Conservation (phyloP, 1,284 basidiomycete genomes). For the Xerocomus nothofagi region DNA sequence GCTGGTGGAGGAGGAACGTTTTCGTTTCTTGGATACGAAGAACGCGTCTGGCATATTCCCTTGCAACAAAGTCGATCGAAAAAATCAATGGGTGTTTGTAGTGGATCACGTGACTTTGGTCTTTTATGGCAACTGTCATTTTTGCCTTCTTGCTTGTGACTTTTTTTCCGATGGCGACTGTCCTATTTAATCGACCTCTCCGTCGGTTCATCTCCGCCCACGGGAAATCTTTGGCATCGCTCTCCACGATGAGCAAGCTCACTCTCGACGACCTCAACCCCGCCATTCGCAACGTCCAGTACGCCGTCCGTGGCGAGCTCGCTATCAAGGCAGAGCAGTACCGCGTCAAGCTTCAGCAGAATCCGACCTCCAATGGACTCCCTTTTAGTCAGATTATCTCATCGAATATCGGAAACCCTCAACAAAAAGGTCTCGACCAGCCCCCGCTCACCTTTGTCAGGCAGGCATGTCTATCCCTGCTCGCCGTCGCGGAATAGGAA, state of each 20-base stretch:
- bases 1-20: constrained; percentile 44
- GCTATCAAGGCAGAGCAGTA: constrained; percentile 92
- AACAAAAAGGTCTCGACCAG: constrained; percentile 94
- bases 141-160: too few relatives aligned
- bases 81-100: constrained; percentile 29
- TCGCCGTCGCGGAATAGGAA: neutral
- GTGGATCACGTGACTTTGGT: constrained; percentile 13
- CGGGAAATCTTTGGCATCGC: constrained; percentile 4
- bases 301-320: constrained; percentile 96
- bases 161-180: too few relatives aligned
- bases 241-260: constrained; percentile 53
- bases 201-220: constrained; percentile 1
- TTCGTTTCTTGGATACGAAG: constrained; percentile 73
- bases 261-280: constrained; percentile 76
- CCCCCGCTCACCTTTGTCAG: constrained; percentile 90
- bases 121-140: constrained; percentile 19
- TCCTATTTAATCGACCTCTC: constrained; percentile 5
- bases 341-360: constrained; percentile 63
- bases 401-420: constrained; percentile 98
- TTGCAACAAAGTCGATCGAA: constrained; percentile 8
- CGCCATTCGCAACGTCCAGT: constrained; percentile 85
- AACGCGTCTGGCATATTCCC: constrained; percentile 76
- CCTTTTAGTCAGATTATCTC: constrained; percentile 91
- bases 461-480: constrained; percentile 60
- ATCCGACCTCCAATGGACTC: constrained; percentile 49